These are phyloP conservation scores for Linum tenue DNA, from an alignment of 345 rosid species.

Conservation along the genomic window DNA sequence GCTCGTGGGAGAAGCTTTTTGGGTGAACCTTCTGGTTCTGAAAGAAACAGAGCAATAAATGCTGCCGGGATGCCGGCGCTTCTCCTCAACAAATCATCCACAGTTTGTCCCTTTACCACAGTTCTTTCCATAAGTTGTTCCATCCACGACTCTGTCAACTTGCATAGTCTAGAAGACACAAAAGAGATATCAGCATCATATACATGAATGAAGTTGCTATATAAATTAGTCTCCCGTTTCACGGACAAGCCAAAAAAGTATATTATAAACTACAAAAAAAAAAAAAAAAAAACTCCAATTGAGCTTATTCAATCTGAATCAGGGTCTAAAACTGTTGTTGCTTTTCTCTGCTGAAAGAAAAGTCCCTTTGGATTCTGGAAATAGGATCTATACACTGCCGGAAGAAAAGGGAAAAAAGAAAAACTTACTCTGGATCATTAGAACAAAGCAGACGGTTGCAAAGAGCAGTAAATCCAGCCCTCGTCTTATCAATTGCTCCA, in stretches of 20 bases:
- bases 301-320: too few species aligned
- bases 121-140: conserved; percentile 90
- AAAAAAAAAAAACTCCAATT: too few species aligned
- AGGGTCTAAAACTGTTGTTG: too few species aligned
- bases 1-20: conserved; percentile 90
- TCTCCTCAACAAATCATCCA: conserved; percentile 88
- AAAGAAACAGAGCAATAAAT: conserved; percentile 78
- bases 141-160: conserved; percentile 90
- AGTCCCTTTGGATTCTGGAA: neutral
- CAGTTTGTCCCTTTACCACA: conserved; percentile 74
- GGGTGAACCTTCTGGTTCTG: conserved; percentile 91
- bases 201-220: neutral
- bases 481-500: conserved; percentile 96
- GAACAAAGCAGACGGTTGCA: conserved; percentile 96
- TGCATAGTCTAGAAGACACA: conserved; percentile 54
- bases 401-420: neutral
- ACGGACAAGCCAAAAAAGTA: neutral
- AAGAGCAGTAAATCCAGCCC: conserved; percentile 95
- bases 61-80: conserved; percentile 99
- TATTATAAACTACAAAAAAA: neutral
- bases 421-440: conserved; percentile 60
- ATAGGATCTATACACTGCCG: neutral
- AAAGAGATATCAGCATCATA: neutral
- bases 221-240: neutral
- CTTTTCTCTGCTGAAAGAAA: too few species aligned